These are phyloP conservation scores for Gentiana straminea DNA, from an alignment of 257 asterid species.

Conservation along the genomic window DNA sequence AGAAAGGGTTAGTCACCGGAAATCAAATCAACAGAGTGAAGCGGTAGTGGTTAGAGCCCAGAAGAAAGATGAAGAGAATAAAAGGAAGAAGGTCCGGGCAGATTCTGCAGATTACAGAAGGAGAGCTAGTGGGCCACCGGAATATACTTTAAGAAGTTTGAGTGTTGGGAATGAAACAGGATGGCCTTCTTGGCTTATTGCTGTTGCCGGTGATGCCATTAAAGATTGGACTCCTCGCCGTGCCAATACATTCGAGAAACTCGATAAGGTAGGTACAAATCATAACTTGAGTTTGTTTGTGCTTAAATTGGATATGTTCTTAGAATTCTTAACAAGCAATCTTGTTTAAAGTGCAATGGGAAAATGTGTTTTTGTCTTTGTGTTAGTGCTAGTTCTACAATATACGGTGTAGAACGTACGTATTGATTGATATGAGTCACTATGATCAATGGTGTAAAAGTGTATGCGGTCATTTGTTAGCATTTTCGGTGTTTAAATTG, in stretches of 20 bases:
- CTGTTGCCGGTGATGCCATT: conserved; percentile 69
- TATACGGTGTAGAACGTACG: too few relatives aligned
- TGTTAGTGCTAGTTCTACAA: too few relatives aligned
- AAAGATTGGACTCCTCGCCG: conserved; percentile 85
- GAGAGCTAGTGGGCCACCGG: conserved; percentile 18
- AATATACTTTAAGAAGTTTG: conserved; percentile 20
- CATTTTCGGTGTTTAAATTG: background rate
- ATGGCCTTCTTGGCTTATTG: conserved; percentile 85
- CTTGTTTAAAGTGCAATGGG: too few relatives aligned
- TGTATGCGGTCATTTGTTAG: background rate
- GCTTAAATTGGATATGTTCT: background rate
- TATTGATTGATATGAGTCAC: background rate
- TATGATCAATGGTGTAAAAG: background rate
- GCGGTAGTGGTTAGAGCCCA: conserved; percentile 8
- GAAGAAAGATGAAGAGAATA: conserved; percentile 11
- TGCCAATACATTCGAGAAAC: conserved; percentile 76
- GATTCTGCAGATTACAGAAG: conserved; percentile 4
- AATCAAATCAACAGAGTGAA: conserved; percentile 7
- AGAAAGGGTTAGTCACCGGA: conserved; percentile 23
- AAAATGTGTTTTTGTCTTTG: too few relatives aligned
- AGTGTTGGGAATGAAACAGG: conserved; percentile 27
- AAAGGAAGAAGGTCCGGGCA: conserved; percentile 23
- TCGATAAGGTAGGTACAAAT: conserved; percentile 48
- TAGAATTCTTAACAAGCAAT: too few relatives aligned
- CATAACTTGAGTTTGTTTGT: background rate